Base-by-base conservation (phyloP, 2,329 filamentous ascomycete species). In the Thermoascus crustaceus region DNA sequence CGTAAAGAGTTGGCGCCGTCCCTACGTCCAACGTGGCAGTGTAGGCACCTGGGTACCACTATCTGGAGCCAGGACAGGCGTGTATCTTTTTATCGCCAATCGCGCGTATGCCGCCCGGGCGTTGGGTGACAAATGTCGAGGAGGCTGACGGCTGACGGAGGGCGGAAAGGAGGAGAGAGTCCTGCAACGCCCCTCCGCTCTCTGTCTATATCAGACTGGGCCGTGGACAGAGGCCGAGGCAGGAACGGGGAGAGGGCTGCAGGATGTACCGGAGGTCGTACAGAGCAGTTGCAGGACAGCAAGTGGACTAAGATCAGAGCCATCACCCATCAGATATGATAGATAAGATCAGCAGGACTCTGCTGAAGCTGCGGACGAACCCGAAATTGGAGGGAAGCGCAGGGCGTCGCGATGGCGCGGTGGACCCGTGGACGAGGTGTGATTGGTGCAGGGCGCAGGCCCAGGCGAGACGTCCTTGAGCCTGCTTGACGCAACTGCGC, bases 271-370 rank as follows among this genome's bases (percentile, higher is more conserved):
- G n/a, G n/a, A n/a, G n/a, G n/a, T n/a, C n/a, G n/a, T n/a, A n/a
- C n/a, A n/a, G n/a, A n/a, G n/a, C n/a, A n/a, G n/a, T n/a, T n/a
- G n/a, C 35, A 35, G 31, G 30, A 31, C 34, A 32, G 30, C 18
- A 18, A 27, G 35, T 35, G 29, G 39, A 32, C 22, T 26, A 29
- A 36, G 33, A 32, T 29, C 26, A 29, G 22, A 24, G 9, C n/a
- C n/a, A n/a, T n/a, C n/a, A n/a, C n/a, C n/a, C 41, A 48, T 48
- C 45, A 44, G 47, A 48, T 47, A 48, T 48, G 45, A 49, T 50
- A 48, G 26, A 29, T 29, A 29, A 50, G 44, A 47, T 48, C 41
- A 41, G 29, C 37, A 42, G 42, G 34, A 29, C 29, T 3, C 30
- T 32, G n/a, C 18, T n/a, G n/a, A n/a, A n/a, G n/a, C n/a, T 21